Conservation (phyloP, 2,329 filamentous ascomycete genomes). For the Alternaria sp. region DNA sequence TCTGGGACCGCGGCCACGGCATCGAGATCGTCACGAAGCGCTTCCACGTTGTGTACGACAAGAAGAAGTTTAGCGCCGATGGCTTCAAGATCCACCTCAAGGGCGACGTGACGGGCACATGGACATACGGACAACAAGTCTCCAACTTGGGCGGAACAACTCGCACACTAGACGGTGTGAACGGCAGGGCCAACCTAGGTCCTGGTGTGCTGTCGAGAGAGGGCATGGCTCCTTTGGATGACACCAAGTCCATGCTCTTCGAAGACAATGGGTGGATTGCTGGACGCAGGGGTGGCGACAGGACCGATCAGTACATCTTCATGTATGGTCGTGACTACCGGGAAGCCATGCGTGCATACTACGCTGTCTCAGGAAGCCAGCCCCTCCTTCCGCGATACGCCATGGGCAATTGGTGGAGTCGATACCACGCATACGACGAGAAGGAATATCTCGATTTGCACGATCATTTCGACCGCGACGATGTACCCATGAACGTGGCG, state of each 20-base stretch:
- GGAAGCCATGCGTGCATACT: slow-evolving; percentile 61
- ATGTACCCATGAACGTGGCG: slow-evolving; percentile 64
- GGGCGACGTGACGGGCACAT: slow-evolving; percentile 53
- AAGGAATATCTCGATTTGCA: slow-evolving; percentile 65
- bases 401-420: slow-evolving; percentile 70
- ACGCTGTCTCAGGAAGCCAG: slow-evolving; percentile 63
- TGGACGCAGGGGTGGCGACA: slow-evolving; percentile 54
- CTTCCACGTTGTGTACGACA: slow-evolving; percentile 66
- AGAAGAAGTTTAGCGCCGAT: slow-evolving; percentile 59
- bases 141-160: slow-evolving; percentile 57
- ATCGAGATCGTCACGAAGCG: slow-evolving; percentile 64
- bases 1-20: slow-evolving; percentile 54
- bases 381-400: slow-evolving; percentile 64
- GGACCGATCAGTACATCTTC: slow-evolving; percentile 67
- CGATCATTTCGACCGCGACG: slow-evolving; percentile 59
- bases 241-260: slow-evolving; percentile 64
- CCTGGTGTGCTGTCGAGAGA: slow-evolving; percentile 59
- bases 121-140: slow-evolving; percentile 59
- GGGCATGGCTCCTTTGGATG: slow-evolving; percentile 62
- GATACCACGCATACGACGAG: slow-evolving; percentile 65
- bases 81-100: slow-evolving; percentile 58
- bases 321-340: slow-evolving; percentile 64
- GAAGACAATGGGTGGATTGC: slow-evolving; percentile 61
- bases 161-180: slow-evolving; percentile 61
- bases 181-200: slow-evolving; percentile 60